phyloP scores from a whole-genome alignment of 129 eudicot species.

The Ambrosia trifida region DNA sequence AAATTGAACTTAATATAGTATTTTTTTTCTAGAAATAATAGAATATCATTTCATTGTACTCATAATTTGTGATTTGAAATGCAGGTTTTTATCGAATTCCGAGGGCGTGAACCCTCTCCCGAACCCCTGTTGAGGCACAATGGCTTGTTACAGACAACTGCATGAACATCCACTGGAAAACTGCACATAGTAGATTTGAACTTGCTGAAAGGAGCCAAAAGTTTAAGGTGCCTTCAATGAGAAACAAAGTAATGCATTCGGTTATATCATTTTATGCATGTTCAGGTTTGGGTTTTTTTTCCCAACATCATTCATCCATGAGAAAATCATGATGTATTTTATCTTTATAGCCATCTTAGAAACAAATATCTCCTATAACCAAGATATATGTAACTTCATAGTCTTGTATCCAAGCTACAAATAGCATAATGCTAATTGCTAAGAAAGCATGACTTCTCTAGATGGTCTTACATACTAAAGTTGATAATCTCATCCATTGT shows the following conservation, averaged over 20 bases:
- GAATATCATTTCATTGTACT: not conserved
- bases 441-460: too few relatives aligned
- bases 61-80: not conserved
- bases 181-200: constrained; percentile 15
- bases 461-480: too few relatives aligned
- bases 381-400: too few relatives aligned
- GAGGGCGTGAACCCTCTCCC: constrained; percentile 98
- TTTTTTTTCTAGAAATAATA: not conserved
- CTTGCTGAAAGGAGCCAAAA: not conserved
- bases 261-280: not conserved
- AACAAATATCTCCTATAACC: too few relatives aligned
- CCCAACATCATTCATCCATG: too few relatives aligned
- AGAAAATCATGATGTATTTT: too few relatives aligned
- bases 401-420: too few relatives aligned
- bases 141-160: constrained; percentile 53
- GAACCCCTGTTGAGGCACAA: constrained; percentile 89
- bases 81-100: constrained; percentile 89
- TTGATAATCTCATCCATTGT: too few relatives aligned
- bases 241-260: not conserved
- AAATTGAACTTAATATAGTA: not conserved
- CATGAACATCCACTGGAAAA: not conserved
- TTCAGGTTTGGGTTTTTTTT: too few relatives aligned
- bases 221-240: constrained; percentile 4
- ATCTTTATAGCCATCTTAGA: too few relatives aligned
- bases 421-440: too few relatives aligned